Evolutionary conservation across 1,284 basidiomycete genomes (phyloP), one percentile per base, ranked within the genome.

Genomic region (Spongispora temasekensis): DNA sequence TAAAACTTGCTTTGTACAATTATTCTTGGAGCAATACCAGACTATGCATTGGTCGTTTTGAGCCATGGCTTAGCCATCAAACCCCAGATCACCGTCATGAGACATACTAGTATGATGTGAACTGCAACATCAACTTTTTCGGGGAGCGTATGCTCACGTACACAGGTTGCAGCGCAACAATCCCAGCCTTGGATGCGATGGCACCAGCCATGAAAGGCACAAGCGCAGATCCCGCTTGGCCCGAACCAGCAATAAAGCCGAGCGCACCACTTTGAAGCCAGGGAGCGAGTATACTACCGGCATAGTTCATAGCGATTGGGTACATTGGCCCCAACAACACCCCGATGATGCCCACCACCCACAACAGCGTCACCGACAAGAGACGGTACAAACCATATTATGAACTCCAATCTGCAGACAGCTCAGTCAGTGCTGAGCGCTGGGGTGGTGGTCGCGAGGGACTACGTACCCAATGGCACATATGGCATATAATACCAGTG

Each of bases 321-420:
- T 80, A 87, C 67, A 85, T 79, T 3, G 85, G 85, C 13, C 80
- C 81, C 34, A 84, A 58, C 40, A 85, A 68, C n/a, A 86, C 62
- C n/a, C 85, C 87, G 52, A 87, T 76, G 53, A 86, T 68, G 7
- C 81, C 78, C 12, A 87, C 79, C 1, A 81, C 79, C 79, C 1
- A 81, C 79, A 4, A 86, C 71, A 4, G 83, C 86, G 59, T 79
- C 79, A 31, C 77, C 80, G 25, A 85, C 72, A 32, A 87, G 75
- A 13, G 79, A 81, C 1, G 83, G 84, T 3, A 85, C 79, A 52
- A 84, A 76, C 86, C 86, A 88, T 44, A 88, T 72, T n/a, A 84
- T 70, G 50, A 88, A 64, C 64, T 87, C 84, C n/a, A 86, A 71
- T 19, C 81, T 71, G 37, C 13, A 35, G 32, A 46, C 48, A 5